These are phyloP conservation scores for Neurospora sp. DNA, from an alignment of 2,329 filamentous ascomycete species.

Conservation along the genomic window DNA sequence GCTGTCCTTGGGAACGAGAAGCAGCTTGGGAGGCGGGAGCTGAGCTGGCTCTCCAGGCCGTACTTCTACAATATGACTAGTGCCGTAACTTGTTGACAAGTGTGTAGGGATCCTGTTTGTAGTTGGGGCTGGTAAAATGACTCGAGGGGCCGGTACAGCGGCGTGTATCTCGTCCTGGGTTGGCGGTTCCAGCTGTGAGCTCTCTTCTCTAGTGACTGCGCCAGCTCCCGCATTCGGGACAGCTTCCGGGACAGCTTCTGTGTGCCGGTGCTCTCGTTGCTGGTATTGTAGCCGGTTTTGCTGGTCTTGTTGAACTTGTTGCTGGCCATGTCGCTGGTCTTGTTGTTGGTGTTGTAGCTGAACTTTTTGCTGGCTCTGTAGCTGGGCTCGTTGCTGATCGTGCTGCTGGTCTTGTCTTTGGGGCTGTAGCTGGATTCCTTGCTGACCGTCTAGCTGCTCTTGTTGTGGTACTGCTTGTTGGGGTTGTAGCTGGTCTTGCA, in stretches of 20 bases:
- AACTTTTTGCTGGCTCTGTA: not conserved
- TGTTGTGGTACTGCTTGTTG: not conserved
- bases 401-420: not conserved
- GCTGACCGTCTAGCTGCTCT: not conserved
- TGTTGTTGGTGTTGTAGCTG: not conserved
- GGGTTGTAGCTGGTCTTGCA: not conserved
- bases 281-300: not conserved
- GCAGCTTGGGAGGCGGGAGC: not conserved
- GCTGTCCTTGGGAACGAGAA: conserved; percentile 6
- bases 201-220: not conserved
- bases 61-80: not conserved
- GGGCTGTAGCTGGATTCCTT: not conserved
- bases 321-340: not conserved
- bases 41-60: not conserved
- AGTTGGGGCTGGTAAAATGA: not conserved
- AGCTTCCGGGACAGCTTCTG: not conserved
- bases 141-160: not conserved
- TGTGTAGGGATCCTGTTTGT: not conserved
- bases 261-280: not conserved
- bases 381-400: not conserved
- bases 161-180: not conserved
- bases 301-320: not conserved
- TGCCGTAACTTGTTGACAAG: not conserved
- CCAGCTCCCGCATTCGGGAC: not conserved
- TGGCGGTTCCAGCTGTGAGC: not conserved